Conservation (phyloP, 1,139 yeast genomes). For the Debaryomyces nepalensis region DNA sequence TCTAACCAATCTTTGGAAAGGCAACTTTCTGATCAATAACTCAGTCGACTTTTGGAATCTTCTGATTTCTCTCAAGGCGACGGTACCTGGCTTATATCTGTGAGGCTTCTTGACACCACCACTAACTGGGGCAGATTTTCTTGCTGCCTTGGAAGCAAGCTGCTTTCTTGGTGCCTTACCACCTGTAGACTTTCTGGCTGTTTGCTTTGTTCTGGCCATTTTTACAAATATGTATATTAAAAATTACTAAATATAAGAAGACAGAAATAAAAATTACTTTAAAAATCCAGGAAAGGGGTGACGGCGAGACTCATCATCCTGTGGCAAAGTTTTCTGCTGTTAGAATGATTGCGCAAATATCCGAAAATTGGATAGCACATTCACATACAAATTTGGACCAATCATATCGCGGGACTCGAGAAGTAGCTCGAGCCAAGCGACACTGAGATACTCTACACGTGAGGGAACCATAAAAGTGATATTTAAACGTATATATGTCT, state of each 20-base stretch:
- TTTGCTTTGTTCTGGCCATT: conserved; percentile 60
- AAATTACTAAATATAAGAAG: conserved; percentile 3
- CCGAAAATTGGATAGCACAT: conserved; percentile 6
- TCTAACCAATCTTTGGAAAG: conserved; percentile 55
- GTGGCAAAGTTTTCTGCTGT: conserved; percentile 9
- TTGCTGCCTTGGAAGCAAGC: conserved; percentile 57
- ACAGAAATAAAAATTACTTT: background rate
- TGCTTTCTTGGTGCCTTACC: conserved; percentile 61
- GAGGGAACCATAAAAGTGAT: conserved; percentile 3
- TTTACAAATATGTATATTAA: conserved; percentile 13
- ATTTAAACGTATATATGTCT: conserved; percentile 7
- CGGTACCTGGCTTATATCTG: conserved; percentile 62
- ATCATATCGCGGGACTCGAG: conserved; percentile 14
- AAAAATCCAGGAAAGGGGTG: conserved; percentile 5
- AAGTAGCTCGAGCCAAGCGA: too few relatives aligned
- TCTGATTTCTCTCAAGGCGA: conserved; percentile 59
- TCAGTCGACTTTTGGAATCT: conserved; percentile 58
- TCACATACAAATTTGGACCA: conserved; percentile 10
- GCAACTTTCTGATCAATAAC: conserved; percentile 56
- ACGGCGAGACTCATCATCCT: conserved; percentile 4
- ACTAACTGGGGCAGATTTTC: conserved; percentile 56
- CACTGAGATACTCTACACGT: too few relatives aligned
- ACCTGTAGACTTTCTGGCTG: conserved; percentile 59
- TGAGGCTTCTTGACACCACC: conserved; percentile 60
- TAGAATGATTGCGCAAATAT: conserved; percentile 10